Evolutionary conservation across 2,329 filamentous ascomycete species (phyloP), one percentile per base, ranked within the genome.

Genomic region (Neonectria sp.): DNA sequence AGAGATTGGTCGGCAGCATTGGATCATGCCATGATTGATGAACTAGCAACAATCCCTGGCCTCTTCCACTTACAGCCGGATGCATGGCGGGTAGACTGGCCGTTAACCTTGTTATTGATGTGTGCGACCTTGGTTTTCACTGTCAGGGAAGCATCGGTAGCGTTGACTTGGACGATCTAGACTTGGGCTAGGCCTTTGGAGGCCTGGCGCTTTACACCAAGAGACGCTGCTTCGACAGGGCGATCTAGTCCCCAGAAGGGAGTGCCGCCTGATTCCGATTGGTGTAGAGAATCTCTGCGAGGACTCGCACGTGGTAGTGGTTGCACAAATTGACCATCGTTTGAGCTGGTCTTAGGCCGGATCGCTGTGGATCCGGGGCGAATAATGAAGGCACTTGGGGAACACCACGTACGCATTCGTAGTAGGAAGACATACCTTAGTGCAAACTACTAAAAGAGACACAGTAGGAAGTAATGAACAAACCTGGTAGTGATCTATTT

Each of bases 341-440:
- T 74, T 68, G 71, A 67, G 40, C 62, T 69, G 69, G 73, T 75
- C 73, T 75, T 66, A 74, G 72, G 63, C 73, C 70, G 72, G 72
- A 71, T 64, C 67, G 69, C 62, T 31, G 64, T 67, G 64, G 60
- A 45, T 27, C 55, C 24, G 13, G 48, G 59, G 33, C 40, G 13
- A 62, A 40, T 25, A 33, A 60, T 40, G 29, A 35, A 51, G 57
- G 55, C 21, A 51, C 51, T 31, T 45, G 24, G 25, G n/a, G 25
- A 40, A 15, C 21, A 52, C 57, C 13, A 48, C 45, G 13, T 21
- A 37, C 31, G 27, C 7, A 37, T 48, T 37, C 49, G 56, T 35
- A 40, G 56, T 29, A 11, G 51, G 48, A 43, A 24, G 43, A 53
- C 43, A 31, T 24, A 52, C 51, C 27, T 51, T 60, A 52, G 51